Conservation (phyloP, 2,329 filamentous ascomycete species). For the Clathrospora elynae region DNA sequence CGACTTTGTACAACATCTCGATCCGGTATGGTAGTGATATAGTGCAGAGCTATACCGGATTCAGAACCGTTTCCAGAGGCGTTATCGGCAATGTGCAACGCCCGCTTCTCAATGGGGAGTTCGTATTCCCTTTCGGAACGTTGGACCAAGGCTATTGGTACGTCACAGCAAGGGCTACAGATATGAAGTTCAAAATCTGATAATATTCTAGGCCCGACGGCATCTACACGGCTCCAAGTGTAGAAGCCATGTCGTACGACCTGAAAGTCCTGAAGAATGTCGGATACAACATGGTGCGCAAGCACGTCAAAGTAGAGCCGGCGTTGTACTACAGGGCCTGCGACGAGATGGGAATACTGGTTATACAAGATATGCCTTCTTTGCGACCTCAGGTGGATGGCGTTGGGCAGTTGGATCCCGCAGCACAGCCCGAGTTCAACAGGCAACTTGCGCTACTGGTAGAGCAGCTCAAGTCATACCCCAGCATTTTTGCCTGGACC, state of each 20-base stretch:
- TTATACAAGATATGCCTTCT: slow-evolving; percentile 76
- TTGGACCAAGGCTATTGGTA: slow-evolving; percentile 75
- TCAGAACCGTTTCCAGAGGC: slow-evolving; percentile 66
- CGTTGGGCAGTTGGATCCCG: slow-evolving; percentile 29
- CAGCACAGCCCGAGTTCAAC: slow-evolving; percentile 67
- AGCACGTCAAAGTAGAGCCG: slow-evolving; percentile 73
- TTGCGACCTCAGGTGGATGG: slow-evolving; percentile 42
- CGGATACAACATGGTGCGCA: slow-evolving; percentile 73
- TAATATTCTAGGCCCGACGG: slow-evolving; percentile 65
- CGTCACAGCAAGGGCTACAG: slow-evolving; percentile 55
- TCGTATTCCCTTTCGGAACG: slow-evolving; percentile 69
- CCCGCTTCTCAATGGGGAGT: slow-evolving; percentile 70
- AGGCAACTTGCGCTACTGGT: slow-evolving; percentile 67
- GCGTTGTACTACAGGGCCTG: slow-evolving; percentile 71
- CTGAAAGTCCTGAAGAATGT: slow-evolving; percentile 66
- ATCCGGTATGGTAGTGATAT: slow-evolving; percentile 60
- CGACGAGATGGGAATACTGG: slow-evolving; percentile 67
- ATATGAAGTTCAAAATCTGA: neutral
- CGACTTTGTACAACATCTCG: slow-evolving; percentile 67
- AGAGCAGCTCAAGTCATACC: slow-evolving; percentile 66
- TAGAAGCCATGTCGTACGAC: slow-evolving; percentile 71
- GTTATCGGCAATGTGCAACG: slow-evolving; percentile 63
- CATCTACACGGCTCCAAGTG: slow-evolving; percentile 66
- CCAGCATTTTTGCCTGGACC: slow-evolving; percentile 68
- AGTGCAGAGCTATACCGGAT: slow-evolving; percentile 70